Evolutionary conservation across 2,329 filamentous ascomycete species (phyloP).

Genomic region (Pseudocercospora fijiensis): DNA sequence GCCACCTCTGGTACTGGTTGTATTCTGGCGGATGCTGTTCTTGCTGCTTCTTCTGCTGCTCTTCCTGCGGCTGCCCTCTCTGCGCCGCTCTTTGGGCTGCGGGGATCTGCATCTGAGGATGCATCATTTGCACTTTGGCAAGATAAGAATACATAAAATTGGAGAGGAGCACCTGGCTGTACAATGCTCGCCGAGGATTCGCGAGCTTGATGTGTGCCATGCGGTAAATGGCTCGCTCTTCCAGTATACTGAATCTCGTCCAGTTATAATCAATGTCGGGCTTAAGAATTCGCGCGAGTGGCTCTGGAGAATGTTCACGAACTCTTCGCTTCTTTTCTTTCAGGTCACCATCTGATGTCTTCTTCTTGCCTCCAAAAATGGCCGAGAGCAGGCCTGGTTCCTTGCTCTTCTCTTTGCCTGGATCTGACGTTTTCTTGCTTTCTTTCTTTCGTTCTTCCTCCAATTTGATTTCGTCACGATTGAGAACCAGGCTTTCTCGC

Average conservation of each 20-base stretch:
- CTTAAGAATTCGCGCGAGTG: slow-evolving; percentile 67
- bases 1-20: slow-evolving; percentile 40
- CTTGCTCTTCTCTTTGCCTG: slow-evolving; percentile 82
- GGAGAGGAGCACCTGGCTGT: slow-evolving; percentile 92
- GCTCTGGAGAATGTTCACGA: slow-evolving; percentile 72
- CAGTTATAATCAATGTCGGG: slow-evolving; percentile 95
- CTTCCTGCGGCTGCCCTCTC: slow-evolving; percentile 22
- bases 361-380: slow-evolving; percentile 85
- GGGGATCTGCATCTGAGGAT: slow-evolving; percentile 91
- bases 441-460: slow-evolving; percentile 83
- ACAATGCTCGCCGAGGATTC: slow-evolving; percentile 87
- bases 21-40: slow-evolving; percentile 36
- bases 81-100: slow-evolving; percentile 56
- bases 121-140: slow-evolving; percentile 98
- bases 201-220: slow-evolving; percentile 99
- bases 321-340: slow-evolving; percentile 68
- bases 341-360: slow-evolving; percentile 63
- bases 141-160: slow-evolving; percentile 99
- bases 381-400: slow-evolving; percentile 77
- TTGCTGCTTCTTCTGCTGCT: slow-evolving; percentile 22
- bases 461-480: slow-evolving; percentile 72
- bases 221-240: slow-evolving; percentile 94
- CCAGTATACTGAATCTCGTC: slow-evolving; percentile 90
- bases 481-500: slow-evolving; percentile 79
- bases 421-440: slow-evolving; percentile 65